A percentile compares a stretch with the other conserved stretches of the same genome.
These are phyloP conservation scores for Hypoxylon sp. DNA, from an alignment of 2,329 filamentous ascomycete species.

Conservation along the genomic window DNA sequence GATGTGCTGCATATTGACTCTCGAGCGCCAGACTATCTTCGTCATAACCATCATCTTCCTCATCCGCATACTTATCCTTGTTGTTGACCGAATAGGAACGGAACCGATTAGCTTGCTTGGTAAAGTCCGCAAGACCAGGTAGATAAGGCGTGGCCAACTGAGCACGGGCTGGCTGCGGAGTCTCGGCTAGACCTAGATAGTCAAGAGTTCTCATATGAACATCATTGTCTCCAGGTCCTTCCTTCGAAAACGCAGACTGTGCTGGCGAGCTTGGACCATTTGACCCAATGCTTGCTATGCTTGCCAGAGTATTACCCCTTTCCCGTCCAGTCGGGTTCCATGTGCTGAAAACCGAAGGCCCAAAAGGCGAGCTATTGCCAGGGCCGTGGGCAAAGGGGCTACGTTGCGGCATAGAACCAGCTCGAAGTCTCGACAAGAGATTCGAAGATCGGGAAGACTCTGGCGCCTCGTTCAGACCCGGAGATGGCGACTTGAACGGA, in stretches of 20 bases:
- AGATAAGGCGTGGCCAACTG: conserved; percentile 82
- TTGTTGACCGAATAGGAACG: conserved; percentile 99
- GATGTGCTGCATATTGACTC: conserved; percentile 71
- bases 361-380: conserved; percentile 78
- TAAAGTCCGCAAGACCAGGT: conserved; percentile 81
- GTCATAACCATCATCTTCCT: conserved; percentile 84
- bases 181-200: conserved; percentile 95
- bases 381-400: conserved; percentile 74
- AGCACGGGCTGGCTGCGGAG: conserved; percentile 83
- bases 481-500: conserved; percentile 81
- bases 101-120: conserved; percentile 86
- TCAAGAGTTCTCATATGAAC: conserved; percentile 92
- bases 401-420: conserved; percentile 94
- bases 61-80: conserved; percentile 95
- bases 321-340: conserved; percentile 84
- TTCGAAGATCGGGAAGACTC: conserved; percentile 73
- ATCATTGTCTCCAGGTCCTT: conserved; percentile 87
- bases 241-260: conserved; percentile 87
- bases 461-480: conserved; percentile 65
- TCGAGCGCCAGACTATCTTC: conserved; percentile 69
- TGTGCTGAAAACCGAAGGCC: conserved; percentile 89
- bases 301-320: conserved; percentile 85
- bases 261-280: conserved; percentile 91
- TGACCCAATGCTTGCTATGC: conserved; percentile 87
- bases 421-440: conserved; percentile 86